Conservation (phyloP, 305 asterid species). For the Stenogyne calaminthoides region DNA sequence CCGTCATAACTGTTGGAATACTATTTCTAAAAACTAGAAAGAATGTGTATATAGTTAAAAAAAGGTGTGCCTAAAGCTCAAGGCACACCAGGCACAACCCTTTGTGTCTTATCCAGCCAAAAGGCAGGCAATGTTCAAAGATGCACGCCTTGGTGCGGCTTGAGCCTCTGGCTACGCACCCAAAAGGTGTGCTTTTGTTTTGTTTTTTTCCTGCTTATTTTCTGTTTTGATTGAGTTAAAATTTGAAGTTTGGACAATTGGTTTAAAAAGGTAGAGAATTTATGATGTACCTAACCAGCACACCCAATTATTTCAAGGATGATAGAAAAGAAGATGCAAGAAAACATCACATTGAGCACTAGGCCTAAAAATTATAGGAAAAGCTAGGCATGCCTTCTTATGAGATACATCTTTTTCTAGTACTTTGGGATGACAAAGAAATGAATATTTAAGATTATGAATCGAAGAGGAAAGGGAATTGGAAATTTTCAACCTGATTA, state of each 20-base stretch:
- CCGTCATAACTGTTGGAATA: neutral
- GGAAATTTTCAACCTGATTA: neutral
- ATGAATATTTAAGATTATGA: neutral
- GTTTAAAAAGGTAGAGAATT: neutral
- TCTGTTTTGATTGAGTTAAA: neutral
- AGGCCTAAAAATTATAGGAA: neutral
- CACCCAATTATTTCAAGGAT: neutral
- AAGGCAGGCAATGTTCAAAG: neutral
- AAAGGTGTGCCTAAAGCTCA: constrained; percentile 4
- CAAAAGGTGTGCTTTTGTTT: neutral
- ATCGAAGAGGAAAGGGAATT: neutral
- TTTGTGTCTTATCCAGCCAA: constrained; percentile 12
- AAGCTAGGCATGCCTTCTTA: neutral
- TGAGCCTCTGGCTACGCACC: constrained; percentile 4
- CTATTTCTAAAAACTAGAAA: neutral
- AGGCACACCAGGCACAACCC: neutral
- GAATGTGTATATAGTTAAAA: neutral
- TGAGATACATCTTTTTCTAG: neutral
- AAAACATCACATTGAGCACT: neutral
- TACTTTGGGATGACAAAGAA: neutral
- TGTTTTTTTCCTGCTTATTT: neutral
- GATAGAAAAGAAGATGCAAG: neutral
- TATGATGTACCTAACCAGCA: neutral
- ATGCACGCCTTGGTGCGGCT: neutral
- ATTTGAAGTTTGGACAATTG: neutral